Conservation (phyloP, 345 rosid genomes). For the Linum trigynum region DNA sequence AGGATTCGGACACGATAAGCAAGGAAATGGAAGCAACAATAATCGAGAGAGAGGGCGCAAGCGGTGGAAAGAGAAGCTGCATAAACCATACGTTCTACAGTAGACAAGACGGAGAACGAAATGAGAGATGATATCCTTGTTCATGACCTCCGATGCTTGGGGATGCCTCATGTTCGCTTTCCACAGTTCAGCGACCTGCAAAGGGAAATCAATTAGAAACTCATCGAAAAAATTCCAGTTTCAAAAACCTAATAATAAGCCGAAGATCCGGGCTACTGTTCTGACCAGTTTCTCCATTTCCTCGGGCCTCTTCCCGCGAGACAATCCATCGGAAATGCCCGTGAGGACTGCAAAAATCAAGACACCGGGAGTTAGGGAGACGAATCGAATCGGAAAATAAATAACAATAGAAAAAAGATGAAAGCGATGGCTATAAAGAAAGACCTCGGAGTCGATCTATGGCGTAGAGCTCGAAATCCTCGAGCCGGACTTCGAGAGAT, state of each 20-base stretch:
- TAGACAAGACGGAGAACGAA: conserved; percentile 79
- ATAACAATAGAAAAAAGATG: not conserved
- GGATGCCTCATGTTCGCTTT: conserved; percentile 59
- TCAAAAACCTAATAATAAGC: not conserved
- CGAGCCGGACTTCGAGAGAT: conserved; percentile 74
- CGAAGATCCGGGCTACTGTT: not conserved
- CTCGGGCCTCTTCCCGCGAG: conserved; percentile 67
- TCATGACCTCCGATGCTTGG: conserved; percentile 33
- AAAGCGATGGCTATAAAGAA: not conserved
- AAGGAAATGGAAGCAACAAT: not conserved
- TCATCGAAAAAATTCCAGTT: not conserved
- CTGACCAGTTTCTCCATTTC: conserved; percentile 65
- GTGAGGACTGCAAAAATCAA: conserved; percentile 49
- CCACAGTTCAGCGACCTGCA: conserved; percentile 43
- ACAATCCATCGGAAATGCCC: conserved; percentile 63
- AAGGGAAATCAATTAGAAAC: not conserved
- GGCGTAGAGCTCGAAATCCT: conserved; percentile 88
- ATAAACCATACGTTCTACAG: conserved; percentile 66
- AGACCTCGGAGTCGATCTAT: conserved; percentile 83
- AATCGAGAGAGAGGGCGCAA: not conserved
- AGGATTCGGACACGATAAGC: not conserved
- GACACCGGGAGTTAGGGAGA: not conserved
- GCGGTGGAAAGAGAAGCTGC: not conserved
- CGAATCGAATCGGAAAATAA: not conserved
- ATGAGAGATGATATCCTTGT: conserved; percentile 78